phyloP scores from a whole-genome alignment of 2,329 filamentous ascomycete genomes.

The Fusarium nodosum region DNA sequence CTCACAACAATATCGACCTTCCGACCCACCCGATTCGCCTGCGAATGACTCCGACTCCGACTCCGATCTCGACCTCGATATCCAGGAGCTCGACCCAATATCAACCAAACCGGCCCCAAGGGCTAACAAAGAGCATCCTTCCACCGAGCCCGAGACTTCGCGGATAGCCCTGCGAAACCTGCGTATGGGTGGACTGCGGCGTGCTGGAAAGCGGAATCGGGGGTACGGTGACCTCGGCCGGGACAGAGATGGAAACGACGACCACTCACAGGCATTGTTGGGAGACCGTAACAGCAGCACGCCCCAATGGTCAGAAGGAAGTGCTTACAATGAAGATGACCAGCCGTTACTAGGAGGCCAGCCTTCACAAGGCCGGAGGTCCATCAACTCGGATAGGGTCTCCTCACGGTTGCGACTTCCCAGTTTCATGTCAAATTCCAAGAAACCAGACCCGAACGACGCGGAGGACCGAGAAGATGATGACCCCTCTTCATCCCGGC shows the following conservation, averaged over 20 bases:
- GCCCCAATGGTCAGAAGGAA: constrained; percentile 71
- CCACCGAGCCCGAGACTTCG: constrained; percentile 62
- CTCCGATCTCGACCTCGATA: constrained; percentile 82
- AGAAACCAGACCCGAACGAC: constrained; percentile 55
- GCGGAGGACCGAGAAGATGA: constrained; percentile 67
- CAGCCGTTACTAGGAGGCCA: constrained; percentile 75
- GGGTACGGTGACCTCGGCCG: constrained; percentile 73
- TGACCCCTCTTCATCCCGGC: constrained; percentile 78
- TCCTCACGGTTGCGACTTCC: constrained; percentile 72
- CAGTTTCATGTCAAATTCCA: constrained; percentile 71
- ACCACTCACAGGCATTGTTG: constrained; percentile 77
- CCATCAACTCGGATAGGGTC: constrained; percentile 51
- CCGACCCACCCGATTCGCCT: constrained; percentile 74
- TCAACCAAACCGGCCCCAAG: constrained; percentile 55
- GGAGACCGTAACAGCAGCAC: constrained; percentile 70
- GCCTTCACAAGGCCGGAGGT: constrained; percentile 47
- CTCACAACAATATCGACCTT: constrained; percentile 64
- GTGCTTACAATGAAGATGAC: constrained; percentile 74
- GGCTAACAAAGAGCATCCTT: constrained; percentile 48
- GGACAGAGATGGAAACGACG: constrained; percentile 68
- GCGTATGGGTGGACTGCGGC: constrained; percentile 74
- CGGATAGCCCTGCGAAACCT: constrained; percentile 79
- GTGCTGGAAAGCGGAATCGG: constrained; percentile 66
- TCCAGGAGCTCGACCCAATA: constrained; percentile 82
- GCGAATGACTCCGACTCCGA: constrained; percentile 82